phyloP scores from a whole-genome alignment of 1,139 yeast genomes.

The Suhomyces bokatorum region DNA sequence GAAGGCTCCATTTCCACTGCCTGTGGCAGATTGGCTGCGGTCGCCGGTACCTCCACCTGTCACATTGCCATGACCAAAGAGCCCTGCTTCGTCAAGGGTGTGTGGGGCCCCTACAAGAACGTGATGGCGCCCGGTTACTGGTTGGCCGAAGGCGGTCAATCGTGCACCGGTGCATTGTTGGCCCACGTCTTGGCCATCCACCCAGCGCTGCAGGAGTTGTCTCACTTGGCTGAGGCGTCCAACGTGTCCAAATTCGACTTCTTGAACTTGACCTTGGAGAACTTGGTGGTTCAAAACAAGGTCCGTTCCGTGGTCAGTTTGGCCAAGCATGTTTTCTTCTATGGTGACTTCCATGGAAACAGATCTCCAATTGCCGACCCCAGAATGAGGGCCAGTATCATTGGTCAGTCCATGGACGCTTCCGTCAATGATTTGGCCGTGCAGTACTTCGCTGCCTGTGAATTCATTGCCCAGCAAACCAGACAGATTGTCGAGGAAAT shows the following conservation, averaged over 20 bases:
- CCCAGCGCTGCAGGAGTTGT: conserved; percentile 78
- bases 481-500: conserved; percentile 89
- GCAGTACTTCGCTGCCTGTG: conserved; percentile 90
- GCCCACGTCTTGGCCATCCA: conserved; percentile 89
- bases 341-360: conserved; percentile 96
- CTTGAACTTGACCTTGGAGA: conserved; percentile 72
- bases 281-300: conserved; percentile 53
- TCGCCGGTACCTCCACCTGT: conserved; percentile 97
- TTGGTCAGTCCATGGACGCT: conserved; percentile 90
- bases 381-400: conserved; percentile 86
- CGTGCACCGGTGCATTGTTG: conserved; percentile 91
- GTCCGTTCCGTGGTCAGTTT: conserved; percentile 75
- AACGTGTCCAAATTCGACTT: conserved; percentile 79
- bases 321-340: conserved; percentile 83
- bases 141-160: conserved; percentile 99
- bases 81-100: conserved; percentile 90
- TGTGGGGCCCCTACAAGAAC: conserved; percentile 98
- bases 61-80: conserved; percentile 86
- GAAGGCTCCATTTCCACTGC: conserved; percentile 53
- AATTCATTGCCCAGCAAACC: conserved; percentile 96
- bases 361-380: conserved; percentile 97
- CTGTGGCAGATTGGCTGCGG: conserved; percentile 90
- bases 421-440: conserved; percentile 82
- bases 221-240: conserved; percentile 61
- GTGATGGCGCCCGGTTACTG: conserved; percentile 86